Evolutionary conservation across 2,329 filamentous ascomycete genomes (phyloP), one percentile per base, ranked within the genome.

Genomic region (Alternaria sp.): DNA sequence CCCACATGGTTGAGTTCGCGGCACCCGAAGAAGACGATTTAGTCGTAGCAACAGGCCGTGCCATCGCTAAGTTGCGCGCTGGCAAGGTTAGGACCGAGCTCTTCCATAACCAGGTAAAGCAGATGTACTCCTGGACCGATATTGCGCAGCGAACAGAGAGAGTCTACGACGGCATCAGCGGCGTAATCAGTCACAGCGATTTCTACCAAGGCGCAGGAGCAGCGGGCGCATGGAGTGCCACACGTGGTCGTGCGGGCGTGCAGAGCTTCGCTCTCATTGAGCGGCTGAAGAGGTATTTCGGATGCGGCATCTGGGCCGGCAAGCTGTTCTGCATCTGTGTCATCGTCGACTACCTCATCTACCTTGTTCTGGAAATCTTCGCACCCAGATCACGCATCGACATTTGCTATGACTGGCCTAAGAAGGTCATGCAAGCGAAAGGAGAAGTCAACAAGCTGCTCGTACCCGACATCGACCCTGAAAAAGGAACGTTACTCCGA

Each of bases 91-190:
- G 93, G 66, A 97, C 96, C 1, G 95, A 98, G 78, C 88, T 91
- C 45, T 99, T 99, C 76, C 96, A 99, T 78, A 95, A 97, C 69
- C 92, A 98, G 80, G 96, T 99, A 66, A 93, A 95, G 80, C 92
- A 92, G 83, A 98, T 98, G 96, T 99, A 99, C 82, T 97, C 93
- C 2, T 99, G 96, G 96, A 92, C 92, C 26, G 95, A 99, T 78
- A 95, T 99, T 26, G 96, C 96, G 13, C 88, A 91, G 72, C 91
- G 96, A 59, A 98, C 96, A 0, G 96, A 99, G 81, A 88, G 95
- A 28, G 96, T 99, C 1, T 99, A 99, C 80, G 90, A 97, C 77
- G 93, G 96, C 51, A 96, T 99, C 70, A 93, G 90, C 3, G 94
- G 93, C 8, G 89, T 89, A n/a, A 89, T 97, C 57, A 89, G 88